Evolutionary conservation across 2,329 filamentous ascomycete species (phyloP).

Genomic region (Penicillium brasilianum): DNA sequence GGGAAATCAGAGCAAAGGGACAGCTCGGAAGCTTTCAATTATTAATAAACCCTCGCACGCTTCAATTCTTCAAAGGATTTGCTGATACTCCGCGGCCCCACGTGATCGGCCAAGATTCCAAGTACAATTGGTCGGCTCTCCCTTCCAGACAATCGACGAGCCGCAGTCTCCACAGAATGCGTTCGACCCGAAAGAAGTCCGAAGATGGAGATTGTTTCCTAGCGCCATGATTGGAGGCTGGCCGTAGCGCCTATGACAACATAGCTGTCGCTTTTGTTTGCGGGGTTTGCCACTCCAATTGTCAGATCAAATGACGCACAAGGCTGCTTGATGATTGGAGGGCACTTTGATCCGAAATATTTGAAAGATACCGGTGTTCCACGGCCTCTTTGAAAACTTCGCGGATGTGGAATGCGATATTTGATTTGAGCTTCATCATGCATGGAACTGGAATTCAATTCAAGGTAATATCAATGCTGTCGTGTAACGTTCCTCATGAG

Average conservation of each 20-base stretch:
- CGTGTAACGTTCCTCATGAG: constrained; percentile 1
- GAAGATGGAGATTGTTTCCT: background rate
- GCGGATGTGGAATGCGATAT: background rate
- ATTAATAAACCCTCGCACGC: background rate
- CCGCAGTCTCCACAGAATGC: background rate
- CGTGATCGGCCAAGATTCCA: background rate
- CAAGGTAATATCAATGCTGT: constrained; percentile 9
- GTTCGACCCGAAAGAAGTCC: background rate
- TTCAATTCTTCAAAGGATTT: background rate
- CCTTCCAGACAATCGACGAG: background rate
- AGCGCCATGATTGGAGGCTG: background rate
- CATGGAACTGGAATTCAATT: constrained; percentile 1
- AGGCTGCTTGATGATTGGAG: background rate
- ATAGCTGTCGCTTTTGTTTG: background rate
- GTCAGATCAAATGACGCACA: background rate
- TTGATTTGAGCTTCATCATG: background rate
- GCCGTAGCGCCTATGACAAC: background rate
- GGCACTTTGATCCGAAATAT: background rate
- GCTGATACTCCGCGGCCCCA: background rate
- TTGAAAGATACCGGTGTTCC: background rate
- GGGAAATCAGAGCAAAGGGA: background rate
- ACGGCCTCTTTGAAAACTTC: background rate
- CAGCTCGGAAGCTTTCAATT: background rate
- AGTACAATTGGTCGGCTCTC: background rate
- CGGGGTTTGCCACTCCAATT: background rate